Evolutionary conservation across 768 basidiomycete genomes (phyloP), one percentile per base, ranked within the genome.

Genomic region (Brasilioporus rufonigricans): DNA sequence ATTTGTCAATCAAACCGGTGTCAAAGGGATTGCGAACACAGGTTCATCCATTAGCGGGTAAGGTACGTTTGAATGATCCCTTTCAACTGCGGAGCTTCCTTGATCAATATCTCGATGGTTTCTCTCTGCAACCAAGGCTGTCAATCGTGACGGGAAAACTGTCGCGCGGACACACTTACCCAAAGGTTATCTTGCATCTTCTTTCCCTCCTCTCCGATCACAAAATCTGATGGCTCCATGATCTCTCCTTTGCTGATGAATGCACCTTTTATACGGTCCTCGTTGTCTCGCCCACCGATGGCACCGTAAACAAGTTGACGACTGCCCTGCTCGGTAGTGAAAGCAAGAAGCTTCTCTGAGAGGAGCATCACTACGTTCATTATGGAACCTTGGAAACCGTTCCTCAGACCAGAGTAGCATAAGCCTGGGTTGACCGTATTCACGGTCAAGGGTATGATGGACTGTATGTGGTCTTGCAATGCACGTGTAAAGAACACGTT

Each of bases 221-320:
- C 65, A 32, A 67, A 73, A 50, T 76, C 73, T 29, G 72, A 63
- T 19, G 70, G 61, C 49, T 73, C 68, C 1, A 38, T 44, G 4
- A 67, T 57, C 8, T 21, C 41, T 14, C 48, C 47, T 4, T 13
- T 32, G 38, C 36, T 55, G 5, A 72, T 26, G 23, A 38, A 69
- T 3, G 52, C 65, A 1, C 65, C 67, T n/a, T 61, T 60, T 59
- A 71, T 55, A 16, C 12, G 32, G 19, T 52, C 59, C 27, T 65
- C 67, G 3, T 62, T 35, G 4, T 65, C 52, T 18, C 58, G 61
- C 39, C 48, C 64, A 5, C 63, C 70, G 3, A 71, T 40, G 3
- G 72, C 71, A 7, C 52, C 65, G 31, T 65, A 73, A 4, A 76
- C 41, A 24, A 76, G 60, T 44, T 70, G 65, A 14, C 74, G 72